phyloP scores from a whole-genome alignment of 106 monocot species.

The Hemerocallis citrina region DNA sequence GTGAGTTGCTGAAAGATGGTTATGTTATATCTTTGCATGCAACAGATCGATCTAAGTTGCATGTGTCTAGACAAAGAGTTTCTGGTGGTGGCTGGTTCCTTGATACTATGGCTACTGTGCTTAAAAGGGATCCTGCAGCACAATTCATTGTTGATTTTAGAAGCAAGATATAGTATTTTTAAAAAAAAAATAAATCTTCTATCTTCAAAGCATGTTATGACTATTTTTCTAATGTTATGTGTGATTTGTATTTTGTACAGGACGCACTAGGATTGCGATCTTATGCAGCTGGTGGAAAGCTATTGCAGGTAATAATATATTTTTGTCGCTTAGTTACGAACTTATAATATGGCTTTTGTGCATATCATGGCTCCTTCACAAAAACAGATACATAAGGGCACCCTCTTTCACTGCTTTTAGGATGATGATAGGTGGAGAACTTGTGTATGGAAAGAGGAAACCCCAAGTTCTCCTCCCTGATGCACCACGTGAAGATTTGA shows the following conservation, averaged over 20 bases:
- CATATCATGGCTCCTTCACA: neutral
- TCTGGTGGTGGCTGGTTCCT: slow-evolving; percentile 80
- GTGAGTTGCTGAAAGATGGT: slow-evolving; percentile 65
- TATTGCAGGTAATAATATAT: slow-evolving; percentile 58
- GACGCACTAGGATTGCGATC: slow-evolving; percentile 81
- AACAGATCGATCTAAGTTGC: slow-evolving; percentile 44
- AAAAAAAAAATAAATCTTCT: neutral
- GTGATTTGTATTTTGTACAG: slow-evolving; percentile 22
- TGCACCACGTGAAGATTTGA: too few species aligned
- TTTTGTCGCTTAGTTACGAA: too few species aligned
- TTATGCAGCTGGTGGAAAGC: slow-evolving; percentile 84
- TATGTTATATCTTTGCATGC: slow-evolving; percentile 66
- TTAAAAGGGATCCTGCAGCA: slow-evolving; percentile 89
- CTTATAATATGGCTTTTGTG: neutral
- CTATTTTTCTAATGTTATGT: neutral
- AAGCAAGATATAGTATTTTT: slow-evolving; percentile 82
- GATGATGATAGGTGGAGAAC: too few species aligned
- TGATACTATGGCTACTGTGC: slow-evolving; percentile 65
- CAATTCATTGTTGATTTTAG: slow-evolving; percentile 76
- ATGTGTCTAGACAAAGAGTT: slow-evolving; percentile 68
- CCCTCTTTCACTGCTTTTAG: too few species aligned
- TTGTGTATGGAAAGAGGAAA: too few species aligned
- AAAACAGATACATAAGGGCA: neutral
- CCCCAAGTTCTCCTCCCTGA: too few species aligned
- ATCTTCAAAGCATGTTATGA: neutral